These are phyloP conservation scores for Benincasa hispida DNA, from an alignment of 306 rosid genomes.

Conservation along the genomic window DNA sequence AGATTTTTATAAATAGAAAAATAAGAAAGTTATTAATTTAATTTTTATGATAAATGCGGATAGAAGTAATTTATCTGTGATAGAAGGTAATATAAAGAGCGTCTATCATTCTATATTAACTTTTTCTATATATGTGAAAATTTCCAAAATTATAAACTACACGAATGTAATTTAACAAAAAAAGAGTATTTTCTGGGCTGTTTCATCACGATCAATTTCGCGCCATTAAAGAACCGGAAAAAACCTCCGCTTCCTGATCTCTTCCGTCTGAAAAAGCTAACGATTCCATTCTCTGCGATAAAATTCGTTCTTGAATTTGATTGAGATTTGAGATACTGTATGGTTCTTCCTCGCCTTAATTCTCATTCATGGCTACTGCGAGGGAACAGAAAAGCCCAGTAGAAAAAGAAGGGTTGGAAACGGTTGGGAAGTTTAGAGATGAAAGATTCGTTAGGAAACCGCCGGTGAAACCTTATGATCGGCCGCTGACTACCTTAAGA, in stretches of 20 bases:
- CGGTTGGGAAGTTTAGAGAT: not conserved
- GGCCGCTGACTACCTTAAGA: slow-evolving; percentile 37
- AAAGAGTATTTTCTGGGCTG: not conserved
- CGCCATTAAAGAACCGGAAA: not conserved
- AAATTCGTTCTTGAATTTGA: not conserved
- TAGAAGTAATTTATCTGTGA: too few relatives aligned
- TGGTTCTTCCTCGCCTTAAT: not conserved
- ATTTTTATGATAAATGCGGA: too few relatives aligned
- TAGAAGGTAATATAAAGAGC: too few relatives aligned
- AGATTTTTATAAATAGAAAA: too few relatives aligned
- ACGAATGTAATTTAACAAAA: too few relatives aligned
- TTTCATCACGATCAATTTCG: not conserved
- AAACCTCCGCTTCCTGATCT: not conserved
- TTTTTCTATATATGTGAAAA: too few relatives aligned
- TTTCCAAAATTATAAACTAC: too few relatives aligned
- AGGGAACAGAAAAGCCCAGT: not conserved
- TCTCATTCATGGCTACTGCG: not conserved
- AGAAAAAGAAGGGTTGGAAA: not conserved
- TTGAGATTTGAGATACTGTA: not conserved
- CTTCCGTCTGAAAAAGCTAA: not conserved
- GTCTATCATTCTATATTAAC: too few relatives aligned
- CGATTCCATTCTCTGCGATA: too few relatives aligned
- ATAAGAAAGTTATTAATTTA: too few relatives aligned
- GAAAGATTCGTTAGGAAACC: not conserved
- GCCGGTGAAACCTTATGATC: slow-evolving; percentile 28